Conservation (phyloP, 139 green algal genomes). For the Tetradesmus lagerheimii region DNA sequence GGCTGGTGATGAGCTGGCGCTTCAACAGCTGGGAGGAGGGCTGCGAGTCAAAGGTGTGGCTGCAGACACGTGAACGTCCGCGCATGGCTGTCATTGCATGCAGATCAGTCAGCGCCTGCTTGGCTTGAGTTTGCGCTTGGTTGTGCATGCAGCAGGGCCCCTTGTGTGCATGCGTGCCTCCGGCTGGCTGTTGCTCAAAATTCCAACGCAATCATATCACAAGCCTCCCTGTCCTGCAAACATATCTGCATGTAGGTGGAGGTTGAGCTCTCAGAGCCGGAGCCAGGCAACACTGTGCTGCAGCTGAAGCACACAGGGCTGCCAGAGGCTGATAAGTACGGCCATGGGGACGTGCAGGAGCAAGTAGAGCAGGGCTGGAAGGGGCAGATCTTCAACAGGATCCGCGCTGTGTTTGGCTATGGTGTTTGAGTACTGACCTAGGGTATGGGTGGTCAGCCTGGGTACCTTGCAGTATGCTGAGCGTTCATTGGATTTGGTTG, state of each 20-base stretch:
- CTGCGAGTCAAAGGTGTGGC: conserved; percentile 63
- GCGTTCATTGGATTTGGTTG: too few relatives aligned
- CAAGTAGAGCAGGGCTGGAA: conserved; percentile 81
- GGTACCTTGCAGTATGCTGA: too few relatives aligned
- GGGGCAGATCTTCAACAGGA: conserved; percentile 81
- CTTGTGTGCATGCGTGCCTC: too few relatives aligned
- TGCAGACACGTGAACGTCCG: too few relatives aligned
- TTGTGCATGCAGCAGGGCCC: too few relatives aligned
- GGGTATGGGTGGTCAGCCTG: too few relatives aligned
- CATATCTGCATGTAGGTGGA: conserved; percentile 62
- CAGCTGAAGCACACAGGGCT: conserved; percentile 81
- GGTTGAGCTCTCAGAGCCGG: conserved; percentile 73
- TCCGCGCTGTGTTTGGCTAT: conserved; percentile 88
- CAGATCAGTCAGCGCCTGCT: background rate
- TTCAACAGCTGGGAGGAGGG: conserved; percentile 91
- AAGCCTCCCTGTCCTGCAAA: background rate
- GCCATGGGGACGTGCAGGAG: conserved; percentile 77
- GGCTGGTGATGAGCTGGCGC: conserved; percentile 84
- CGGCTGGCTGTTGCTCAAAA: too few relatives aligned
- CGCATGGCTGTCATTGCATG: too few relatives aligned
- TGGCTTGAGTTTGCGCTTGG: too few relatives aligned
- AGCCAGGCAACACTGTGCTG: conserved; percentile 74
- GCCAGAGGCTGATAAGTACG: conserved; percentile 82
- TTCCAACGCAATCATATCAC: too few relatives aligned
- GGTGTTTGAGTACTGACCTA: conserved; percentile 75